phyloP scores from a whole-genome alignment of 1,284 basidiomycete species.

The Pseudozyma sp. region DNA sequence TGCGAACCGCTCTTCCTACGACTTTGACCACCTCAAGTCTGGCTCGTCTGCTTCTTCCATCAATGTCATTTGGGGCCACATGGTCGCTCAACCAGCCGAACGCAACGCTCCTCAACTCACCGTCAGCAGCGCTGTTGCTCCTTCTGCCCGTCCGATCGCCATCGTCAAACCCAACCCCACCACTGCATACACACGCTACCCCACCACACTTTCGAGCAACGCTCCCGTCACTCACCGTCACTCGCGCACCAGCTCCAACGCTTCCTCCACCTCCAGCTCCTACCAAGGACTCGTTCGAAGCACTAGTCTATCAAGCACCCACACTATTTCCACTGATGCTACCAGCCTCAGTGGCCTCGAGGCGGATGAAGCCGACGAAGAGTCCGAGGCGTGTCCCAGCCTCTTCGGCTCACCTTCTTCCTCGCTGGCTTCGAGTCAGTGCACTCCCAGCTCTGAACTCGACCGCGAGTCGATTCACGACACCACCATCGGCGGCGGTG shows the following conservation, averaged over 20 bases:
- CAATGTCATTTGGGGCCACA: constrained; percentile 50
- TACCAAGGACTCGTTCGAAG: constrained; percentile 31
- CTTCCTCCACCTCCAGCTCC: constrained; percentile 25
- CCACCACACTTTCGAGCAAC: constrained; percentile 19
- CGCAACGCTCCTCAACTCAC: constrained; percentile 24
- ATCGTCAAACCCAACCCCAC: constrained; percentile 32
- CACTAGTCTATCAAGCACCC: constrained; percentile 33
- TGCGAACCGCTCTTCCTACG: constrained; percentile 13
- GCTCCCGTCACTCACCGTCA: constrained; percentile 5
- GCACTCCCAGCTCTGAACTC: constrained; percentile 18
- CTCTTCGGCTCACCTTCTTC: constrained; percentile 35
- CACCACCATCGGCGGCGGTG: constrained; percentile 23
- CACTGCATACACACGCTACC: constrained; percentile 12
- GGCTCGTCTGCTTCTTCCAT: constrained; percentile 9
- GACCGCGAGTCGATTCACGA: constrained; percentile 27
- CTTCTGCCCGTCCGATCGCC: constrained; percentile 27
- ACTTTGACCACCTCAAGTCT: constrained; percentile 24
- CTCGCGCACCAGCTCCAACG: constrained; percentile 22
- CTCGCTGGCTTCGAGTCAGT: constrained; percentile 17
- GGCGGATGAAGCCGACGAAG: constrained; percentile 3
- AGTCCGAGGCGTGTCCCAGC: constrained; percentile 41
- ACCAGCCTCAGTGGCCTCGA: constrained; percentile 26
- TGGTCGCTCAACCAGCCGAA: constrained; percentile 19
- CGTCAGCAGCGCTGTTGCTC: constrained; percentile 16
- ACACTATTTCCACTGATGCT: constrained; percentile 39